Evolutionary conservation across 2,329 filamentous ascomycete species (phyloP), one percentile per base, ranked within the genome.

Genomic region (Taxawa tesnikishii): DNA sequence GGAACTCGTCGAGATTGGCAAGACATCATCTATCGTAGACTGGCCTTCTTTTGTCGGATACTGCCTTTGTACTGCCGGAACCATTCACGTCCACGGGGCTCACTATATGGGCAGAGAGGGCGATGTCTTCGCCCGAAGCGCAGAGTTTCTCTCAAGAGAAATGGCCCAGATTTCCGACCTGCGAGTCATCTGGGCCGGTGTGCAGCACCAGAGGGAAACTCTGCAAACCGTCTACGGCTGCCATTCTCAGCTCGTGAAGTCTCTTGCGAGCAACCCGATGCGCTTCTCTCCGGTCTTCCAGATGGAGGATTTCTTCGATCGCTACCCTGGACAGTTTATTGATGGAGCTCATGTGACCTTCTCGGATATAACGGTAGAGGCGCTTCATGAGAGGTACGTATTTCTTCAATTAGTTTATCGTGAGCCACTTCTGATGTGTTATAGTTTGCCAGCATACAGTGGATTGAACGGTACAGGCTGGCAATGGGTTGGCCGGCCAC

Each of bases 31-130:
- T 2, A 71, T 79, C 3, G 74, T 87, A 14, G 83, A 90, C 53
- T 92, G 83, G 83, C 82, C 84, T 0, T 77, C 79, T 0, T 87
- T 92, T 48, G 79, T 90, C 3, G 82, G 83, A 5, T 92, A 88
- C 52, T 90, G 83, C 48, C 75, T 93, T 29, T 83, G 77, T 54
- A 88, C 83, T 2, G 84, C 84, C 2, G 84, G 81, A 4, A 92
- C 84, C 0, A 83, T 93, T 1, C 84, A 93, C 48, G 77, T 92
- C 7, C 84, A 93, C 48, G 84, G 84, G 9, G 74, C 80, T 5
- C 78, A 90, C 47, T 93, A 93, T 52, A 73, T 71, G 32, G 62
- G 72, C 51, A 43, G 72, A 58, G 56, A 75, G 60, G 65, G 75
- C 3, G 68, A 72, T 32, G 70, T 62, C 46, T 87, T 60, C 67